Percentiles rank a stretch among this genome's conserved stretches.
phyloP scores from a whole-genome alignment of 2,329 filamentous ascomycete species.

The Fusarium nematophilum region DNA sequence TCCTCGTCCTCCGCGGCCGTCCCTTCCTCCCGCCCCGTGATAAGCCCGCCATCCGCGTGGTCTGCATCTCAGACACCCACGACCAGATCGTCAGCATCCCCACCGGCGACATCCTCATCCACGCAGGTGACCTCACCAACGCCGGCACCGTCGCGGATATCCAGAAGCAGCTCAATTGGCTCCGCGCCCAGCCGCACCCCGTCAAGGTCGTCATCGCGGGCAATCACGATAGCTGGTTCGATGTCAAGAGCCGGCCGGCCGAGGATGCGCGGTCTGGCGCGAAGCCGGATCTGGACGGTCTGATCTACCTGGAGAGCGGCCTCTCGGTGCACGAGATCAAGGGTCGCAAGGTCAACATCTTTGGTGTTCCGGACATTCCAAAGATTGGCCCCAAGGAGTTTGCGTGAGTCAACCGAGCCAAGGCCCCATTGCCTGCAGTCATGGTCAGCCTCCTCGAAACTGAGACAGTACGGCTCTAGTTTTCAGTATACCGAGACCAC shows the following conservation, averaged over 20 bases:
- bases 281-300: constrained; percentile 71
- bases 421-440: background rate
- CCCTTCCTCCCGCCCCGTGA: constrained; percentile 69
- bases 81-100: constrained; percentile 72
- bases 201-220: constrained; percentile 87
- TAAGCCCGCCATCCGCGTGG: constrained; percentile 73
- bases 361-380: constrained; percentile 85
- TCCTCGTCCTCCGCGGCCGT: constrained; percentile 75
- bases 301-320: constrained; percentile 82
- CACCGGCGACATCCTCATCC: constrained; percentile 85
- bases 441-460: background rate
- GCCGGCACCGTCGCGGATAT: constrained; percentile 78
- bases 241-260: constrained; percentile 69
- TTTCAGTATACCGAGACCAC: constrained; percentile 77
- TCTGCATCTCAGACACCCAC: constrained; percentile 94
- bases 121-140: constrained; percentile 87
- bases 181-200: constrained; percentile 76
- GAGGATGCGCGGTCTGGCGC: constrained; percentile 65
- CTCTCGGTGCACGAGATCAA: constrained; percentile 72
- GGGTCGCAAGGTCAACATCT: constrained; percentile 68
- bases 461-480: constrained; percentile 46
- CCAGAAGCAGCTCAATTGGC: constrained; percentile 87
- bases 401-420: constrained; percentile 56
- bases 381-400: constrained; percentile 76
- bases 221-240: constrained; percentile 91